Evolutionary conservation across 164 flowering plant genomes (phyloP).

Genomic region (Paratinospora sagittata): DNA sequence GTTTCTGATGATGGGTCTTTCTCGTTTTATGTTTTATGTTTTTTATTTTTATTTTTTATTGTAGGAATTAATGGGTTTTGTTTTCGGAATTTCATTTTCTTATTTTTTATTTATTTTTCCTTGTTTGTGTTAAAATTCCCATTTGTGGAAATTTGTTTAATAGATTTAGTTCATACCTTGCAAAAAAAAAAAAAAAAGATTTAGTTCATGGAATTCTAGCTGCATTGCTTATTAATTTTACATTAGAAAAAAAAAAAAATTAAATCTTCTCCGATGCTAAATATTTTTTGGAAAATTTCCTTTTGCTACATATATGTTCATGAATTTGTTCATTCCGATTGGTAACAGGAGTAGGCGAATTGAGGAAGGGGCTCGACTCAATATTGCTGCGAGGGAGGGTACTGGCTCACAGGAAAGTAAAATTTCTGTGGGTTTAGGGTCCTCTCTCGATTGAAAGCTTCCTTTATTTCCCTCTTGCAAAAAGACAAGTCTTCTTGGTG

Average conservation of each 20-base stretch:
- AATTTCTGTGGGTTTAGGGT: slow-evolving; percentile 6
- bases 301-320: neutral
- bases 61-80: no score
- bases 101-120: neutral
- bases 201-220: neutral
- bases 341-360: neutral
- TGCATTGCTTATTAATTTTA: neutral
- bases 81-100: neutral
- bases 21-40: no score
- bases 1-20: no score
- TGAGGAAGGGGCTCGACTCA: neutral
- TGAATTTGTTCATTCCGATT: neutral
- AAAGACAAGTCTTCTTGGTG: neutral
- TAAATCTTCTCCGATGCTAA: neutral
- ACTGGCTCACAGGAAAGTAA: slow-evolving; percentile 5
- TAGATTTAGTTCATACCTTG: no score
- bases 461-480: neutral
- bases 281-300: neutral
- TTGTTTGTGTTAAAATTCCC: neutral
- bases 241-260: neutral
- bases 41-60: no score
- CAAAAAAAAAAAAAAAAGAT: no score
- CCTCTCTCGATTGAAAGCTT: slow-evolving; percentile 5
- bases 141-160: neutral
- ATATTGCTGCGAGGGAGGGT: neutral